phyloP scores from a whole-genome alignment of 306 rosid genomes.

The Delonix regia region DNA sequence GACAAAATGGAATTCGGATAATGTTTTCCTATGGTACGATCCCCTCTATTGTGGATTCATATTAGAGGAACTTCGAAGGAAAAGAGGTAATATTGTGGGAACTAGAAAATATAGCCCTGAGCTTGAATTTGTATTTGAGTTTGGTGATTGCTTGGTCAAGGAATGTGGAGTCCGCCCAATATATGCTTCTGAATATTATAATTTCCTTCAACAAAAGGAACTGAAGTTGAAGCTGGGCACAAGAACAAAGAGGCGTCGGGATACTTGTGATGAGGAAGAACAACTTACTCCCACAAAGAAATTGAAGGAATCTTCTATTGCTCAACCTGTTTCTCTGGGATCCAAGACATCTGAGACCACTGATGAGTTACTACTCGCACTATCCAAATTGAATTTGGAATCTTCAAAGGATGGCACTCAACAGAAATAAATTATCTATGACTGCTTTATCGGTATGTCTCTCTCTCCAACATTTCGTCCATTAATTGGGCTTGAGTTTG shows the following conservation, averaged over 20 bases:
- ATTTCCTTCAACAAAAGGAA: background rate
- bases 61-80: background rate
- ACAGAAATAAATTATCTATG: background rate
- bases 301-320: background rate
- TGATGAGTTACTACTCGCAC: background rate
- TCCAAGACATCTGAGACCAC: background rate
- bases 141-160: background rate
- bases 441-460: background rate
- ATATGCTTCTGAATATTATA: background rate
- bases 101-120: background rate
- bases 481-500: background rate
- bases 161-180: background rate
- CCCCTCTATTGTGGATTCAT: constrained; percentile 25
- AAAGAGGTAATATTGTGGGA: too few relatives aligned
- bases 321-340: background rate
- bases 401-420: background rate
- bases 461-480: background rate
- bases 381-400: background rate
- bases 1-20: background rate
- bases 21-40: constrained; percentile 37
- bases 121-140: background rate
- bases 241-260: background rate
- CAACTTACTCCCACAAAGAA: background rate
- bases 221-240: background rate
- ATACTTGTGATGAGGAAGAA: constrained; percentile 1